phyloP scores from a whole-genome alignment of 2,329 filamentous ascomycete genomes.

The Epichloe coenophiala region DNA sequence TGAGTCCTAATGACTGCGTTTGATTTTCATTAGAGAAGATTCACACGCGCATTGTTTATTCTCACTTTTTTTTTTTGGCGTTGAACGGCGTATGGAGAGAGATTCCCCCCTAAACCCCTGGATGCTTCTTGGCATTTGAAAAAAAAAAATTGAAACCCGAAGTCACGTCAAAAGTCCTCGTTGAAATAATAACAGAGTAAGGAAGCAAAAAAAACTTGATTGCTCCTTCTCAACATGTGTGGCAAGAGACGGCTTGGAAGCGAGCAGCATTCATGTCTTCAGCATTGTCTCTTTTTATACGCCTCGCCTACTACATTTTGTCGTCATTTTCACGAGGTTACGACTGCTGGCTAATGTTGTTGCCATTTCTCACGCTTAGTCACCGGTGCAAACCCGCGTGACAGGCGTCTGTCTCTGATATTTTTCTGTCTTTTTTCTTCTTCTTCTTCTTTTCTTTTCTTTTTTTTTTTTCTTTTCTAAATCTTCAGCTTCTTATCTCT shows the following conservation, averaged over 20 bases:
- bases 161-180: too few relatives aligned
- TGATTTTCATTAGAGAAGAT: slow-evolving; percentile 16
- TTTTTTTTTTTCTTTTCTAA: background rate
- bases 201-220: background rate
- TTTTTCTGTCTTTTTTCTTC: background rate
- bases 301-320: slow-evolving; percentile 9
- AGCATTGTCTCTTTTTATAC: slow-evolving; percentile 6
- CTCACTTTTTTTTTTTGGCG: slow-evolving; percentile 11
- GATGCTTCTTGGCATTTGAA: too few relatives aligned
- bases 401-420: slow-evolving; percentile 4
- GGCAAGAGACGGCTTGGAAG: background rate
- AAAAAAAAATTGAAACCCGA: too few relatives aligned
- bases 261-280: background rate
- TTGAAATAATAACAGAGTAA: too few relatives aligned
- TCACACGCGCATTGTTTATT: slow-evolving; percentile 4
- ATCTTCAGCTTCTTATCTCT: background rate
- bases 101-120: background rate
- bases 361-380: slow-evolving; percentile 7
- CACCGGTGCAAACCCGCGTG: background rate
- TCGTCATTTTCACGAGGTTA: slow-evolving; percentile 18
- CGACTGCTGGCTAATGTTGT: slow-evolving; percentile 23
- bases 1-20: slow-evolving; percentile 19
- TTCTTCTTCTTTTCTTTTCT: too few relatives aligned
- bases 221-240: background rate
- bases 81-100: background rate